Base-by-base conservation (phyloP, 23 red algal genomes). In the Gracilariopsis chorda region DNA sequence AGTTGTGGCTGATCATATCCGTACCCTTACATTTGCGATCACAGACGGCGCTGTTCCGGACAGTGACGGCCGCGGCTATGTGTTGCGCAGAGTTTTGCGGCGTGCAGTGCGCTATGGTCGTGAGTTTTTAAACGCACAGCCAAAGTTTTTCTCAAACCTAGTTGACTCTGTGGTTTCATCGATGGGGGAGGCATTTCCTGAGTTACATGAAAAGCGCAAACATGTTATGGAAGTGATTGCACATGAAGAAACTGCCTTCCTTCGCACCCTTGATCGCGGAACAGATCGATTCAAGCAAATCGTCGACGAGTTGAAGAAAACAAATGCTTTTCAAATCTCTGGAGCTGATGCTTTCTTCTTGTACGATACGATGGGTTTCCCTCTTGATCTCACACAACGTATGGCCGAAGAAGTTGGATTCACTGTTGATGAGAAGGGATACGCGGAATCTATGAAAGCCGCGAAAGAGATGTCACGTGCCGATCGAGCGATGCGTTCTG, bases 351-450 rank as follows among this genome's bases (percentile, higher is more conserved):
- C 93, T 0, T 99, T 99, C 91, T 99, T 99, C 83, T 72, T 99
- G 68, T 99, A 99, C 73, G 97, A 99, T 63, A 95, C 97, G 1
- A 99, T 99, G 97, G 97, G 97, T 40, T 99, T 99, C 85, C 97
- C 97, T 9, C 85, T 99, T 48, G 97, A 99, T 64, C 45, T 99
- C 12, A 99, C 97, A 14, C 86, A 96, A 42, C 79, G 93, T 19
- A 95, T 99, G 93, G 97, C 97, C 6, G 92, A 92, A 43, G 97
- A 99, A 77, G 64, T 86, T 3, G 92, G 93, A 0, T 52, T 99
- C 35, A 88, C 82, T 74, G 93, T 99, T 49, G 93, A 99, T 49
- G 93, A 86, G 40, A 74, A 82, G 21, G 97, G 82, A 11, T 99
- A 94, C 47, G 27, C 91, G 12, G 80, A 65, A 39, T 89, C 88